Percentiles rank a stretch among this genome's conserved stretches.
Evolutionary conservation across 2,329 filamentous ascomycete species (phyloP).

Genomic region (Pleoardoris graminearum): DNA sequence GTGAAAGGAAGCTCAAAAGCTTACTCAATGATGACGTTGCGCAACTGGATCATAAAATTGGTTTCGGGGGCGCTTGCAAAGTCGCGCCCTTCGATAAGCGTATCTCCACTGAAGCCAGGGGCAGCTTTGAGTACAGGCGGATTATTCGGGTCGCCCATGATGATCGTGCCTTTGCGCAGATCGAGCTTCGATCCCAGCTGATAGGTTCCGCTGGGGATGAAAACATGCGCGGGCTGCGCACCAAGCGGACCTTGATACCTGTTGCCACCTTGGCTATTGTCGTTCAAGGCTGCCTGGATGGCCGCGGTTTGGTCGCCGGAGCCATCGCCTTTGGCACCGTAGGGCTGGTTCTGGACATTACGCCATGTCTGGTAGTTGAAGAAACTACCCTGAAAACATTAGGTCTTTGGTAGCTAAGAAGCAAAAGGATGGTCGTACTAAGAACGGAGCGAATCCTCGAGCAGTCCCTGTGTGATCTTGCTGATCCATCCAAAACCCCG

Average conservation of each 20-base stretch:
- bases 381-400: not conserved
- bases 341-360: slow-evolving; percentile 29
- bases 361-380: slow-evolving; percentile 5
- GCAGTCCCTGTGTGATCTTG: slow-evolving; percentile 4
- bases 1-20: not conserved
- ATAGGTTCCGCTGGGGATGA: slow-evolving; percentile 1
- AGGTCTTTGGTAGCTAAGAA: not conserved
- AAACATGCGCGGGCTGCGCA: slow-evolving; percentile 5
- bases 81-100: slow-evolving; percentile 1
- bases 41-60: slow-evolving; percentile 1
- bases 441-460: slow-evolving; percentile 4
- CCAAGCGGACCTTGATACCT: slow-evolving; percentile 1
- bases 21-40: slow-evolving; percentile 3
- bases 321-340: slow-evolving; percentile 82
- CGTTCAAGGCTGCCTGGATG: slow-evolving; percentile 75
- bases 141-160: slow-evolving; percentile 7
- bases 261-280: slow-evolving; percentile 12
- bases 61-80: slow-evolving; percentile 1
- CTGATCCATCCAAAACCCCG: slow-evolving; percentile 5
- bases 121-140: slow-evolving; percentile 3
- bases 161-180: slow-evolving; percentile 4
- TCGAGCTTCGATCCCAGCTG: slow-evolving; percentile 5
- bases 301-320: slow-evolving; percentile 81
- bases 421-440: not conserved
- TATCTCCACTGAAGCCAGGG: not conserved